Conservation (phyloP, 768 basidiomycete genomes). For the Phylloporus rhodoxanthus region DNA sequence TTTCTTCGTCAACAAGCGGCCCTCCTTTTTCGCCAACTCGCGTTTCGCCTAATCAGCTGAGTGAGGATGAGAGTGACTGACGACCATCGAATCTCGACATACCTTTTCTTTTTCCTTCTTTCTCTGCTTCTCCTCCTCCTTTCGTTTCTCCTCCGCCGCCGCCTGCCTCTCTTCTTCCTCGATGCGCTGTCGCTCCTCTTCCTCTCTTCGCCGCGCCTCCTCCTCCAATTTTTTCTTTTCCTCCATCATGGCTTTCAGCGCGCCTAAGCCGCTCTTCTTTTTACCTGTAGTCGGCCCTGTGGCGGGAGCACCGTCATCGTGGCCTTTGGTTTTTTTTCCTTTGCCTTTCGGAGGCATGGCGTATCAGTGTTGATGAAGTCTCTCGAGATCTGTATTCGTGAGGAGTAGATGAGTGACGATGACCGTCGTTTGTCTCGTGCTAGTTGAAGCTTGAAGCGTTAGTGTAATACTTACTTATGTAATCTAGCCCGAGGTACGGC, state of each 20-base stretch:
- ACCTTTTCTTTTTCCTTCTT: conserved; percentile 90
- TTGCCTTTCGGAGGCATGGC: conserved; percentile 58
- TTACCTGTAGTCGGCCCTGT: conserved; percentile 42
- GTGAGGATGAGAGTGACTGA: not conserved
- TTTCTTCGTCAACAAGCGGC: conserved; percentile 91
- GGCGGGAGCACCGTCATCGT: conserved; percentile 50
- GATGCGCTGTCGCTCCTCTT: conserved; percentile 73
- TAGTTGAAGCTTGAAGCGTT: not conserved
- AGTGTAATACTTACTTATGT: too few species aligned
- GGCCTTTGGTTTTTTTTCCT: conserved; percentile 83
- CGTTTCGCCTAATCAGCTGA: conserved; percentile 63
- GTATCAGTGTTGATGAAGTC: not conserved
- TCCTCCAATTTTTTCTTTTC: conserved; percentile 87
- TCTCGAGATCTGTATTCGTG: not conserved
- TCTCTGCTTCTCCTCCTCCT: conserved; percentile 78
- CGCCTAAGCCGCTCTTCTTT: conserved; percentile 77
- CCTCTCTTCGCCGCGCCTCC: conserved; percentile 62
- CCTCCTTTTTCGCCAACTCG: conserved; percentile 90
- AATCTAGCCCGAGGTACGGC: too few species aligned
- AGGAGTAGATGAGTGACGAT: not conserved
- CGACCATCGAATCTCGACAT: conserved; percentile 1
- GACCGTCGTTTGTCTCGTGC: not conserved
- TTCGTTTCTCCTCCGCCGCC: conserved; percentile 70
- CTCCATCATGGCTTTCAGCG: conserved; percentile 86
- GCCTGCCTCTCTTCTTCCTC: conserved; percentile 83